These are phyloP conservation scores for Castanea crenata DNA, from an alignment of 306 rosid species.

Conservation along the genomic window DNA sequence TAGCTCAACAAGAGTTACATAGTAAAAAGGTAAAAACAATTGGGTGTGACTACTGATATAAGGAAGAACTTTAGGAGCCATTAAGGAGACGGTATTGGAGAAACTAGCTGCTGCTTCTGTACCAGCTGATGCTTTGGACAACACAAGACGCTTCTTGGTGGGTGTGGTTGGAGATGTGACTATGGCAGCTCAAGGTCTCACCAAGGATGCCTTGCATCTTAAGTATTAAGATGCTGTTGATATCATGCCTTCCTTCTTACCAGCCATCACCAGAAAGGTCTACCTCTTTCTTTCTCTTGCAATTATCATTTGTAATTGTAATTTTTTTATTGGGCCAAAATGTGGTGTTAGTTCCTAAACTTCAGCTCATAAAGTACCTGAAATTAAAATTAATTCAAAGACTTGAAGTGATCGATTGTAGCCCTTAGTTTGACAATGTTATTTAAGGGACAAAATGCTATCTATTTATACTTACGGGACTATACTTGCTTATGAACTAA, in stretches of 20 bases:
- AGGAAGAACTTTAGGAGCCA: constrained; percentile 1
- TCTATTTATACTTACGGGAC: too few species aligned
- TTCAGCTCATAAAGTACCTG: too few species aligned
- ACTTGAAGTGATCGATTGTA: too few species aligned
- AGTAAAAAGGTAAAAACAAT: too few species aligned
- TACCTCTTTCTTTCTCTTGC: background rate
- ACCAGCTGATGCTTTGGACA: background rate
- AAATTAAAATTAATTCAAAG: too few species aligned
- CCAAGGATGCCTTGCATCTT: background rate
- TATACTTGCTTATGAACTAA: too few species aligned
- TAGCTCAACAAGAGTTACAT: too few species aligned
- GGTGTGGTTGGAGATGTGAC: background rate
- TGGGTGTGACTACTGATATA: background rate
- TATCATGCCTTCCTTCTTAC: background rate
- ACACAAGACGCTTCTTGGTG: background rate
- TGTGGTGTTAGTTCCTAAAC: too few species aligned
- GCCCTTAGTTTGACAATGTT: too few species aligned
- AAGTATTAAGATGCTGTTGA: background rate
- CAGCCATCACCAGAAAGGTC: background rate
- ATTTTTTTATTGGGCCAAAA: too few species aligned
- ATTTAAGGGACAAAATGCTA: too few species aligned
- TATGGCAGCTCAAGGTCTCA: constrained; percentile 1
- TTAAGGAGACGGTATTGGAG: constrained; percentile 29
- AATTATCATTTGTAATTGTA: too few species aligned
- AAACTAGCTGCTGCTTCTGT: constrained; percentile 2